Percentiles rank a stretch among this genome's conserved stretches.
These are phyloP conservation scores for Rubia tinctorum DNA, from an alignment of 305 asterid species.

Conservation along the genomic window DNA sequence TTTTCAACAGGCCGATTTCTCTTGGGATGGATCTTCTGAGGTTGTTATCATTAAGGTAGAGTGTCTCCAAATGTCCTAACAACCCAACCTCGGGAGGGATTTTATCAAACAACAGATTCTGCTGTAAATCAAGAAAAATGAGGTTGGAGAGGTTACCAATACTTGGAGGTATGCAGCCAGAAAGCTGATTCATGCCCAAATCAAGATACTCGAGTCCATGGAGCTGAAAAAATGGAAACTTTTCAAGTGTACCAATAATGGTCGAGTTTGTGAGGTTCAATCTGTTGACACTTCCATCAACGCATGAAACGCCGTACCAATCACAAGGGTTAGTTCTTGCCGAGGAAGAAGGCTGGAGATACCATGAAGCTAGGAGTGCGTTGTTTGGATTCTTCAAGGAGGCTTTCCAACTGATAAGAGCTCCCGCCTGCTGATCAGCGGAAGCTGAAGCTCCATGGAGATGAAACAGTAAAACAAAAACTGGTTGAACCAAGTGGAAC, in stretches of 20 bases:
- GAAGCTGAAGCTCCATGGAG: not conserved
- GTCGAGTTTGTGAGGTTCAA: slow-evolving; percentile 19
- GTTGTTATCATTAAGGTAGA: slow-evolving; percentile 18
- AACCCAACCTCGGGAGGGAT: slow-evolving; percentile 27
- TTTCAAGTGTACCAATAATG: slow-evolving; percentile 16
- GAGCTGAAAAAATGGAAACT: slow-evolving; percentile 20
- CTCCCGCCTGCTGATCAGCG: not conserved
- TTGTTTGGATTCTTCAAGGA: not conserved
- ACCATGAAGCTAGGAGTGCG: slow-evolving; percentile 8
- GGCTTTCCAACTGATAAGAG: slow-evolving; percentile 18
- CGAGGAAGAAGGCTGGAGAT: not conserved
- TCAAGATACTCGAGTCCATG: slow-evolving; percentile 15
- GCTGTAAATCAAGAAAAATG: slow-evolving; percentile 10
- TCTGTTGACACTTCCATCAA: slow-evolving; percentile 11
- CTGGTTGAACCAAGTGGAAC: no score
- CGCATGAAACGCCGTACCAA: slow-evolving; percentile 2
- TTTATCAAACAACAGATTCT: slow-evolving; percentile 13
- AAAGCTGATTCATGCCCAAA: slow-evolving; percentile 7
- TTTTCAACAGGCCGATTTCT: not conserved
- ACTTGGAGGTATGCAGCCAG: slow-evolving; percentile 19
- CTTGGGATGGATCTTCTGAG: slow-evolving; percentile 12
- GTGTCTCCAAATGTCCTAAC: slow-evolving; percentile 14
- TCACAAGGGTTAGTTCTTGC: not conserved
- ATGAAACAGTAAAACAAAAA: no score
- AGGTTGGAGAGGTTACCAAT: slow-evolving; percentile 20